Evolutionary conservation across 768 basidiomycete species (phyloP).

Genomic region (Rhodocollybia butyracea): DNA sequence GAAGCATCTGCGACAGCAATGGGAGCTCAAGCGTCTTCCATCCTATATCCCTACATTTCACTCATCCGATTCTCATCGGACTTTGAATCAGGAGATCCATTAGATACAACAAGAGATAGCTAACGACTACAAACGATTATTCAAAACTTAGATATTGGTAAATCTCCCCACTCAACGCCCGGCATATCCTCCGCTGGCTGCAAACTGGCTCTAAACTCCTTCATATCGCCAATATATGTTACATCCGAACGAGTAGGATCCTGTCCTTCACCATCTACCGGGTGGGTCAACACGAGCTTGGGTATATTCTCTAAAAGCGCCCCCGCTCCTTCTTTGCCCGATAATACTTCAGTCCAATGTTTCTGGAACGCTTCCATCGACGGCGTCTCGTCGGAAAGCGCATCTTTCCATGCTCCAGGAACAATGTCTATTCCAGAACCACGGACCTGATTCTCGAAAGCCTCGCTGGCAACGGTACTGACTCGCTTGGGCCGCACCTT

Average conservation of each 20-base stretch:
- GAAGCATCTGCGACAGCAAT: too few species aligned
- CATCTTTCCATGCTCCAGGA: conserved; percentile 47
- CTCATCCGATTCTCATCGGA: too few species aligned
- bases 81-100: too few species aligned
- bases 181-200: conserved; percentile 57
- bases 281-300: conserved; percentile 51
- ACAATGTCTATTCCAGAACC: conserved; percentile 47
- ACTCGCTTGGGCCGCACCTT: conserved; percentile 58
- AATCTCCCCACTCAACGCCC: conserved; percentile 71
- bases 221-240: conserved; percentile 61
- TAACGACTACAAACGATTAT: background rate
- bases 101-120: background rate
- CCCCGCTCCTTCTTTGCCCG: conserved; percentile 36
- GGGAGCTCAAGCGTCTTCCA: too few species aligned
- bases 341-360: conserved; percentile 53
- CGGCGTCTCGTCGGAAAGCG: conserved; percentile 54
- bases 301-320: conserved; percentile 55
- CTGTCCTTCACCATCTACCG: conserved; percentile 50
- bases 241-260: conserved; percentile 45
- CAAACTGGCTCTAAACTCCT: conserved; percentile 62
- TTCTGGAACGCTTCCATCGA: conserved; percentile 55
- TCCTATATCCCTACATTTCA: too few species aligned
- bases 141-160: conserved; percentile 56
- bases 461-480: conserved; percentile 59
- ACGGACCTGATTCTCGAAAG: conserved; percentile 54